Base-by-base conservation (phyloP, 768 basidiomycete species). In the Podaxis pistillaris region DNA sequence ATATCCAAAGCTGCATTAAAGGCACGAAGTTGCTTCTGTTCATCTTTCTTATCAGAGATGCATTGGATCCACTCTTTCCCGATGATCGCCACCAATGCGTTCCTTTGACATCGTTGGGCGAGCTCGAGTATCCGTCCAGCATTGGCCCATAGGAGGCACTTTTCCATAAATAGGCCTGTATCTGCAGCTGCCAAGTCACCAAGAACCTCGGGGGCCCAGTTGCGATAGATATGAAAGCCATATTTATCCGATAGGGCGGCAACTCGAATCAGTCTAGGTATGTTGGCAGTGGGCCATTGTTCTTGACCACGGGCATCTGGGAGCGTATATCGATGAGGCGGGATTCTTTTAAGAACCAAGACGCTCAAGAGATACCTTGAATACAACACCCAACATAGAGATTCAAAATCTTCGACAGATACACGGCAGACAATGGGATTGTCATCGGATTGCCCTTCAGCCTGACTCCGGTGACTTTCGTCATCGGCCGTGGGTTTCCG, bases 311-410 rank as follows among this genome's bases (percentile, higher is more conserved):
- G 4, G 26, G 47, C 22, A 11, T 51, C 47, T 13, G 33, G 12
- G 9, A 33, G 58, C 7, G 36, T 58, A 15, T 17, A 26, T 44
- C n/a, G 17, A 17, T 40, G 37, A 47, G 5, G 26, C 9, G 33
- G 41, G 28, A 44, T 6, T 26, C 7, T 30, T 11, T 44, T 12
- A 24, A 19, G 15, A 37, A 2, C 15, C 50, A 13, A 36, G 8
- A 19, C 9, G 12, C 6, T 8, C 28, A 6, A 28, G 37, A 47
- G n/a, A 15, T 41, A 61, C 60, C 51, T 44, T 13, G 60, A 19
- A 17, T 60, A 60, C 11, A 60, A 9, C 1, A 15, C 60, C 52
- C 60, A 61, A 30, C 60, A 61, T 7, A 61, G 37, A 0, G 52
- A 38, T 7, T 52, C 52, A 40, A 61, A 55, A n/a, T 61, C 60